phyloP scores from a whole-genome alignment of 106 monocot genomes.

The Dendrobium nobile region DNA sequence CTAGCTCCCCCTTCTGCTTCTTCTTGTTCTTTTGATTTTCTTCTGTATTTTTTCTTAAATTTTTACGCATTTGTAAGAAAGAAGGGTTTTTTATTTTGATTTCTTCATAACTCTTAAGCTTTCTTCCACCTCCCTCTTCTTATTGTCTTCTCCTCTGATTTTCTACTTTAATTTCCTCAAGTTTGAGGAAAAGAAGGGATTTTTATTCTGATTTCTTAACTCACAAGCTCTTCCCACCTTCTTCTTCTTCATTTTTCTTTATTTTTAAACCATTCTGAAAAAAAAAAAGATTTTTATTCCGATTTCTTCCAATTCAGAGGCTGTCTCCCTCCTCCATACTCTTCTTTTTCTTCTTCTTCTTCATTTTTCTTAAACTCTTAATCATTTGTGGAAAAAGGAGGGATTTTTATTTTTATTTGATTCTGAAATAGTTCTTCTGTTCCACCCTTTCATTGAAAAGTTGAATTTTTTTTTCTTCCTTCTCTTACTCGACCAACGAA shows the following conservation, averaged over 20 bases:
- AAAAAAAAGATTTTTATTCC: background rate
- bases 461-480: background rate
- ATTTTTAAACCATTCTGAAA: too few relatives aligned
- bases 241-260: too few relatives aligned
- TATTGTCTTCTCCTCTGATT: background rate
- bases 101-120: background rate
- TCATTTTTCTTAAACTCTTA: background rate
- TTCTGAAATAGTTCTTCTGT: background rate
- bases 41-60: background rate
- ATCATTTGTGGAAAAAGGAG: too few relatives aligned
- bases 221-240: too few relatives aligned
- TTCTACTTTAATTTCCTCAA: background rate
- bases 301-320: background rate
- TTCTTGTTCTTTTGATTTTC: background rate
- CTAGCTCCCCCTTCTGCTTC: too few relatives aligned
- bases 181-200: background rate
- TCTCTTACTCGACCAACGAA: background rate
- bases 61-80: background rate
- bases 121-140: background rate
- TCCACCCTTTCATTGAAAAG: background rate
- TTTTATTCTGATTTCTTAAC: background rate
- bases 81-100: background rate
- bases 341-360: background rate
- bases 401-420: background rate
- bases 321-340: background rate